Evolutionary conservation across 31 red algal genomes (phyloP), one percentile per base, ranked within the genome.

Genomic region (Odonthalia washingtoniensis): DNA sequence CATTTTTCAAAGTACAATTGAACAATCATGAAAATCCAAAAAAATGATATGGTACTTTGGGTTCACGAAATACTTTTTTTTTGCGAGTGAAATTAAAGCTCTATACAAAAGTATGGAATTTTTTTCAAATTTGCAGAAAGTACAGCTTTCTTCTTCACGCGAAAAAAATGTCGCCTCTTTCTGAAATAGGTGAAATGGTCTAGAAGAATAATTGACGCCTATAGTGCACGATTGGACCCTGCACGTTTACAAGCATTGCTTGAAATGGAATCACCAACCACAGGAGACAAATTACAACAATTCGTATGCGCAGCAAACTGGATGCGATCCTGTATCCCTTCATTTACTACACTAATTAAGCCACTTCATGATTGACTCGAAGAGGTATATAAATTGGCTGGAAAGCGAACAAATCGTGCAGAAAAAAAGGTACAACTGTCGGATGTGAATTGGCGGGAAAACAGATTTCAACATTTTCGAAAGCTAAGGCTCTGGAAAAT

Each of bases 351-450:
- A 26, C n/a, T 70, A 12, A 70, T 70, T 28, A 6, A 30, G 12
- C 28, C n/a, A 70, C 27, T 70, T 18, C n/a, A 36, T 28, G 33
- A 33, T 21, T 33, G 28, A 21, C 16, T 81, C 28, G 77, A 81
- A 36, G 14, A 6, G 18, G 77, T 81, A 4, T 81, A 81, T 32
- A 12, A 57, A 24, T 26, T 35, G 17, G 77, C 49, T 16, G 77
- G 77, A n/a, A 77, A n/a, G 30, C 43, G 52, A 4, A 81, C 77
- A 31, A 81, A 64, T 18, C 74, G 21, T 6, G 36, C 34, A 81
- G 9, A 18, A 63, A 14, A 4, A 21, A 35, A 27, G 4, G 36
- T 35, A 31, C 28, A 33, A 70, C 28, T 36, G 66, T 70, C 33
- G 6, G 12, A 70, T 6, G 17, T 21, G n/a, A 0, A 30, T 34